phyloP scores from a whole-genome alignment of 2,329 filamentous ascomycete species.

The Trichoderma lentiforme region DNA sequence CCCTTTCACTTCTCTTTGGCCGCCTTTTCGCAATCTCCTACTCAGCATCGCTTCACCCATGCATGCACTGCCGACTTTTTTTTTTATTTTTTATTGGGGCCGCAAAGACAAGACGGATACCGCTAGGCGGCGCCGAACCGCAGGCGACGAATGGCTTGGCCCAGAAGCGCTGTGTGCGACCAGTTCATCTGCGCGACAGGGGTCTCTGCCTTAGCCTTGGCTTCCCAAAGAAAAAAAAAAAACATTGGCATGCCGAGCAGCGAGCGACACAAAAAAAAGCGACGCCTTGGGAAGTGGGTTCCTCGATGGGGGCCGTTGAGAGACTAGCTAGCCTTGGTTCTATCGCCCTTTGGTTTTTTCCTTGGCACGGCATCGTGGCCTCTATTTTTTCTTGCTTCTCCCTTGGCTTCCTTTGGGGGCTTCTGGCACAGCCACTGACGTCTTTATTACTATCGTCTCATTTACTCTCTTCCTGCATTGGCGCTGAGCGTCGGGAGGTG shows the following conservation, averaged over 20 bases:
- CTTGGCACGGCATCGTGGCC: conserved; percentile 7
- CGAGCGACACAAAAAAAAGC: not conserved
- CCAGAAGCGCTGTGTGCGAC: not conserved
- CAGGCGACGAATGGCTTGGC: conserved; percentile 7
- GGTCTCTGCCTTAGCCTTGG: conserved; percentile 4
- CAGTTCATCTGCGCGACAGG: conserved; percentile 8
- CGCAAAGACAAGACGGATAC: not conserved
- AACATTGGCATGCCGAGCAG: not conserved
- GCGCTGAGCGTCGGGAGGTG: conserved; percentile 13
- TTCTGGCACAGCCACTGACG: conserved; percentile 16
- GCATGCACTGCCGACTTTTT: not conserved
- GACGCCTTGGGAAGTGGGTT: not conserved
- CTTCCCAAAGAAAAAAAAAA: not conserved
- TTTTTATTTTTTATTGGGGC: not conserved
- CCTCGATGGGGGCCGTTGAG: not conserved
- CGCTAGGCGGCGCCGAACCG: not conserved
- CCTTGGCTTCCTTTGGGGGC: not conserved
- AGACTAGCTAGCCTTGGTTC: not conserved
- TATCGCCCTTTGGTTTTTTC: not conserved
- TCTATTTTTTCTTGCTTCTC: not conserved
- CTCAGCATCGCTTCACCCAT: not conserved
- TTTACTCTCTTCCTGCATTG: not conserved
- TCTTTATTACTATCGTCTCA: conserved; percentile 5
- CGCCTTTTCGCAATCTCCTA: not conserved
- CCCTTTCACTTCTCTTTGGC: not conserved